phyloP scores from a whole-genome alignment of 345 rosid species.

The Nephelium lappaceum region DNA sequence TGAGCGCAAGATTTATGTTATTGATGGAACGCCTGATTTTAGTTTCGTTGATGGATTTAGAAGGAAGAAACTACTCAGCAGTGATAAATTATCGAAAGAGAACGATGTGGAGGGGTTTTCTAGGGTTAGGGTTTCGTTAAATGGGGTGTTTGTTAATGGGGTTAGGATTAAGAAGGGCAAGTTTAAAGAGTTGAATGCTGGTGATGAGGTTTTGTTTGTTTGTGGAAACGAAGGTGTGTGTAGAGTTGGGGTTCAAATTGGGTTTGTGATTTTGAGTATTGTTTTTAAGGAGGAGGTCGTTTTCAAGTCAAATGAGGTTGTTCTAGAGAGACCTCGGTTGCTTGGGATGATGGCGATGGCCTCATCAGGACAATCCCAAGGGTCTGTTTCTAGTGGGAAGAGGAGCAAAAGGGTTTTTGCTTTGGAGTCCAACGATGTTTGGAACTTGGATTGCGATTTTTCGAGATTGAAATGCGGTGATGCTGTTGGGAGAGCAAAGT shows the following conservation, averaged over 20 bases:
- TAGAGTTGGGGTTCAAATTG: slow-evolving; percentile 44
- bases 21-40: slow-evolving; percentile 47
- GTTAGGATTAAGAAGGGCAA: slow-evolving; percentile 41
- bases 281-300: slow-evolving; percentile 52
- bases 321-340: slow-evolving; percentile 22
- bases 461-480: slow-evolving; percentile 26
- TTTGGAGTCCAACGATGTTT: slow-evolving; percentile 35
- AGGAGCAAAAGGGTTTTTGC: slow-evolving; percentile 81
- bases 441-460: slow-evolving; percentile 23
- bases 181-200: slow-evolving; percentile 50
- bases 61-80: slow-evolving; percentile 31
- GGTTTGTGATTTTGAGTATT: slow-evolving; percentile 66
- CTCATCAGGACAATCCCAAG: slow-evolving; percentile 45
- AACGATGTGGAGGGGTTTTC: slow-evolving; percentile 22
- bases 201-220: slow-evolving; percentile 78
- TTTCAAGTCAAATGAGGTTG: slow-evolving; percentile 18
- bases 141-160: slow-evolving; percentile 75
- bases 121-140: slow-evolving; percentile 43
- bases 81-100: slow-evolving; percentile 33
- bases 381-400: slow-evolving; percentile 58
- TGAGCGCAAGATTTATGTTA: slow-evolving; percentile 51
- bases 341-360: slow-evolving; percentile 26
- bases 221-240: slow-evolving; percentile 54
- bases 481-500: slow-evolving; percentile 39
- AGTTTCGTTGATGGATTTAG: slow-evolving; percentile 45